Evolutionary conservation across 768 basidiomycete genomes (phyloP).

Genomic region (Pholiota molesta): DNA sequence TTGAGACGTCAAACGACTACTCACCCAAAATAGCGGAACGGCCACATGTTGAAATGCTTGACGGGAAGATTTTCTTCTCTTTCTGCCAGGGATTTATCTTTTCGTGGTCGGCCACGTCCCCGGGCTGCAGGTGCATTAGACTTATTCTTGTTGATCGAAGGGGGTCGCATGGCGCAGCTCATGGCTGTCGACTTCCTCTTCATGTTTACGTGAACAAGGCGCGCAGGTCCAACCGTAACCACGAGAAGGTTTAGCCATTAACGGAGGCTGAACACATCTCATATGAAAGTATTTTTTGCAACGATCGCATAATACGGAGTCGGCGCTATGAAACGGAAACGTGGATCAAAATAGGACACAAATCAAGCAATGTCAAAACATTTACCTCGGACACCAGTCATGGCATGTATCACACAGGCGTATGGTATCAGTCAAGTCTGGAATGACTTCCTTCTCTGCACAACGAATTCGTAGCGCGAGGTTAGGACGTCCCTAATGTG

Average conservation of each 20-base stretch:
- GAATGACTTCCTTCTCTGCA: slow-evolving; percentile 94
- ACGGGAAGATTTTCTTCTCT: slow-evolving; percentile 77
- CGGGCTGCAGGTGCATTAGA: slow-evolving; percentile 74
- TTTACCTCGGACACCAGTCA: slow-evolving; percentile 89
- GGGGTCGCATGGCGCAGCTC: slow-evolving; percentile 63
- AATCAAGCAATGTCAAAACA: slow-evolving; percentile 13
- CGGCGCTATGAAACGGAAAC: slow-evolving; percentile 51
- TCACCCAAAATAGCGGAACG: slow-evolving; percentile 96
- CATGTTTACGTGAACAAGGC: slow-evolving; percentile 86
- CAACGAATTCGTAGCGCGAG: slow-evolving; percentile 90
- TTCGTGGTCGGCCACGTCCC: slow-evolving; percentile 76
- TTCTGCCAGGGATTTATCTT: slow-evolving; percentile 73
- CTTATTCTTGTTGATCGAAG: slow-evolving; percentile 51
- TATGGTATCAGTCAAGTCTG: slow-evolving; percentile 84
- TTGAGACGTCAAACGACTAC: slow-evolving; percentile 28
- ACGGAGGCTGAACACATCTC: slow-evolving; percentile 89
- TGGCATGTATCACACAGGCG: slow-evolving; percentile 86
- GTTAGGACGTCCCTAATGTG: slow-evolving; percentile 77
- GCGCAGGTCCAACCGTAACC: slow-evolving; percentile 99
- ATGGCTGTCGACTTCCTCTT: slow-evolving; percentile 81
- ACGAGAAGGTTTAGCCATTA: slow-evolving; percentile 88
- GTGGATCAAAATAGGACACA: not conserved
- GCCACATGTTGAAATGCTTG: slow-evolving; percentile 91
- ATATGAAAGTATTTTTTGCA: slow-evolving; percentile 97
- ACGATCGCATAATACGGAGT: slow-evolving; percentile 87